Percentiles rank a stretch among this genome's conserved stretches.
phyloP scores from a whole-genome alignment of 768 basidiomycete species.

The Pisolithus orientalis region DNA sequence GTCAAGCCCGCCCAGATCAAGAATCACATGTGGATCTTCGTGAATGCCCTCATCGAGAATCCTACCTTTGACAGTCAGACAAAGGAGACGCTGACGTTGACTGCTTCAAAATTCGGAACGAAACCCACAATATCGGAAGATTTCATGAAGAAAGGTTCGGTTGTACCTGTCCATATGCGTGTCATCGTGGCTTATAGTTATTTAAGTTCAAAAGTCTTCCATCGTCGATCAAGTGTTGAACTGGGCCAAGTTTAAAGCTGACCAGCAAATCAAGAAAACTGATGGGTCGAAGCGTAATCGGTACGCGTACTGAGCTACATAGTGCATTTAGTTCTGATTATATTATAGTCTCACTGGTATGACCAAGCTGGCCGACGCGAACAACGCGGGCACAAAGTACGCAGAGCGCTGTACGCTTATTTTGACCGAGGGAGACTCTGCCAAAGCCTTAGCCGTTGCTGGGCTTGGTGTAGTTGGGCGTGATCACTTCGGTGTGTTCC shows the following conservation, averaged over 20 bases:
- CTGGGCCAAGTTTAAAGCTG: conserved; percentile 97
- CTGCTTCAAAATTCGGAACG: conserved; percentile 83
- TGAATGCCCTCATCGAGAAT: conserved; percentile 94
- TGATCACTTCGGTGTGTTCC: conserved; percentile 97
- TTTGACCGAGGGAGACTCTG: conserved; percentile 97
- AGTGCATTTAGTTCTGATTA: conserved; percentile 1
- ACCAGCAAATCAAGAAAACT: conserved; percentile 93
- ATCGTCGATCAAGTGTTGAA: conserved; percentile 90
- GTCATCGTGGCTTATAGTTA: background rate
- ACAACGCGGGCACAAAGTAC: conserved; percentile 86
- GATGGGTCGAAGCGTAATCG: conserved; percentile 87
- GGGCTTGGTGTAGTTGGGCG: conserved; percentile 93
- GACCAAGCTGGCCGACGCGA: conserved; percentile 92
- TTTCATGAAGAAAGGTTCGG: conserved; percentile 90
- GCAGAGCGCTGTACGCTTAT: conserved; percentile 89
- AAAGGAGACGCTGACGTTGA: conserved; percentile 89
- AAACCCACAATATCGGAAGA: conserved; percentile 83
- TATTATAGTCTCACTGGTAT: conserved; percentile 72
- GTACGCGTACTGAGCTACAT: conserved; percentile 32
- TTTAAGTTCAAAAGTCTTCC: conserved; percentile 74
- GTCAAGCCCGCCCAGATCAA: conserved; percentile 93
- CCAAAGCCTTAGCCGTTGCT: conserved; percentile 92
- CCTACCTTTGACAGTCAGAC: conserved; percentile 99
- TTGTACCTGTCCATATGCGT: background rate
- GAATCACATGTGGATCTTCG: conserved; percentile 97